Evolutionary conservation across 495 filamentous ascomycete species (phyloP).

Genomic region (Talaromyces wortmannii): DNA sequence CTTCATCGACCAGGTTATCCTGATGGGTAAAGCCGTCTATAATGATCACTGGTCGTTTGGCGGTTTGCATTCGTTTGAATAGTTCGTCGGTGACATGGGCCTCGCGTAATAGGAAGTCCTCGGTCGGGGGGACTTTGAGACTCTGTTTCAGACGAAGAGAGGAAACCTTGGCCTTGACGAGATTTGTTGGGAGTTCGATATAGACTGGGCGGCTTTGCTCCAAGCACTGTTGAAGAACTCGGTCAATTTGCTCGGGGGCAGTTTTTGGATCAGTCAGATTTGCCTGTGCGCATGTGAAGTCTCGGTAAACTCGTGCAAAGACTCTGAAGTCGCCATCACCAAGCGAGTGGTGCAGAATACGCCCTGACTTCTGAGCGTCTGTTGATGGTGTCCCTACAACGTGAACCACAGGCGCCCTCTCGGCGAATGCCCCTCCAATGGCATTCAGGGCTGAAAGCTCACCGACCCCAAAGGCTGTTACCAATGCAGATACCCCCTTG

Average conservation of each 20-base stretch:
- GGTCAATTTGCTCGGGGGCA: conserved; percentile 70
- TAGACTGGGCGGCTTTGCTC: conserved; percentile 71
- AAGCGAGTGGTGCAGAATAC: conserved; percentile 87
- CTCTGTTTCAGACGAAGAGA: conserved; percentile 24
- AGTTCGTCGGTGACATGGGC: conserved; percentile 59
- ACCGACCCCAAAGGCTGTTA: conserved; percentile 78
- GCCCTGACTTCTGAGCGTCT: conserved; percentile 42
- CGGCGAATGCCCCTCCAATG: conserved; percentile 64
- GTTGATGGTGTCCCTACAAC: conserved; percentile 60
- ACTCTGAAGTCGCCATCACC: conserved; percentile 86
- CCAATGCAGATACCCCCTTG: conserved; percentile 62
- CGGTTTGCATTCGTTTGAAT: conserved; percentile 66
- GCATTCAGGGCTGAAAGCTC: conserved; percentile 72
- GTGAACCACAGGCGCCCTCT: conserved; percentile 73
- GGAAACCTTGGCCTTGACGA: conserved; percentile 74
- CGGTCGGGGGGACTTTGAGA: conserved; percentile 7
- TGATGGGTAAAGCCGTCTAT: conserved; percentile 90
- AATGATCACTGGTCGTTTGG: conserved; percentile 72
- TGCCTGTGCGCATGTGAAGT: conserved; percentile 64
- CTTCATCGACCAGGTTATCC: conserved; percentile 68
- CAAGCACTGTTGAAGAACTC: conserved; percentile 74
- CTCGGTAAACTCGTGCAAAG: conserved; percentile 70
- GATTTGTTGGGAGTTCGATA: conserved; percentile 79
- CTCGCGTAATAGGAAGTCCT: conserved; percentile 57
- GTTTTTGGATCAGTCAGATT: conserved; percentile 63